Base-by-base conservation (phyloP, 176 grass and related monocot genomes). In the Themeda triandra region DNA sequence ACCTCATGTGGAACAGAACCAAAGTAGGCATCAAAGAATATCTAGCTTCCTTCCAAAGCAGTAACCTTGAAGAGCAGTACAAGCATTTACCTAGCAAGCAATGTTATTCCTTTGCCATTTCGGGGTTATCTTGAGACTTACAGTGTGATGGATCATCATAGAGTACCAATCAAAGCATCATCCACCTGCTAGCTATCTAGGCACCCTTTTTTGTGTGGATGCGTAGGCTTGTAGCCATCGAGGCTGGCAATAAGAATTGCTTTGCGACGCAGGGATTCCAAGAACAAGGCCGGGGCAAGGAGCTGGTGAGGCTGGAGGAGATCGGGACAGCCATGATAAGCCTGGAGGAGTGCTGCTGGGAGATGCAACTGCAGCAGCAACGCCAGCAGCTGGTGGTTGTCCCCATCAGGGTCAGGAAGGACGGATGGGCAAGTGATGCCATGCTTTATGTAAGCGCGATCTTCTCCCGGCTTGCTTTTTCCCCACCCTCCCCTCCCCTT, bases 371-470 rank as follows among this genome's bases (percentile, higher is more conserved):
- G 65, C 91, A 91, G 82, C 86, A 84, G 78, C 69, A 87, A 29
- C 85, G 82, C 79, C 87, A 87, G 82, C 77, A 89, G 85, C 82
- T 79, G 84, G 86, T 90, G 58, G 82, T 69, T 74, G 86, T 96
- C 81, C 97, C 92, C 64, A 88, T 99, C 86, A 82, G 86, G 82
- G 78, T 94, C 46, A 88, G 41, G 66, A 96, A 81, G 68, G 88
- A 88, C 25, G 90, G 90, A 28, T 94, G 86, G 93, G 68, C 88
- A 94, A 92, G 85, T 40, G 79, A 99, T 77, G 92, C 87, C 76
- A 82, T 91, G 18, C 93, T 99, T 81, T 86, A 94, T 89, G 97
- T 99, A 92, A 99, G 94, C 76, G 63, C 73, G 8, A 79, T 65
- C 68, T 42, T 77, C 87, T 19, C 40, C 14, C 0, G 24, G 10